Percentiles rank a stretch among this genome's conserved stretches.
Conservation (phyloP, 495 filamentous ascomycete genomes). For the Amorphotheca resinae region DNA sequence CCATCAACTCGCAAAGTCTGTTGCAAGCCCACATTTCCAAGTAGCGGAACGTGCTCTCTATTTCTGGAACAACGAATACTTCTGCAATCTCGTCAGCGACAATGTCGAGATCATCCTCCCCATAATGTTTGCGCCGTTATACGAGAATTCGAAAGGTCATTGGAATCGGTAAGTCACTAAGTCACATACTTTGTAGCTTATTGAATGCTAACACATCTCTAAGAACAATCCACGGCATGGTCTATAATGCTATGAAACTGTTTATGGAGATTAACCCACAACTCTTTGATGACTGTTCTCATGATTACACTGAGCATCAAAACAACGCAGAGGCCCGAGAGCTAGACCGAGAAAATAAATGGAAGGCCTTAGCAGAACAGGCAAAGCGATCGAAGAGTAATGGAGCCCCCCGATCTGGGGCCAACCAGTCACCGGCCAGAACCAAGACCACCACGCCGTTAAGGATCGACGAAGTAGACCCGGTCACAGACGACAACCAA, state of each 20-base stretch:
- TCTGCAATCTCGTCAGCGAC: slow-evolving; percentile 98
- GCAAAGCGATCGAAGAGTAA: slow-evolving; percentile 48
- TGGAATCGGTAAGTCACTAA: slow-evolving; percentile 93
- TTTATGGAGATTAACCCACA: slow-evolving; percentile 99
- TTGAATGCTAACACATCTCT: slow-evolving; percentile 9
- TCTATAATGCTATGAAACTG: slow-evolving; percentile 99
- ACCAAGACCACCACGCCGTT: slow-evolving; percentile 31
- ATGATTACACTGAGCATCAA: slow-evolving; percentile 95
- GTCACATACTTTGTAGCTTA: too few species aligned
- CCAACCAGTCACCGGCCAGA: slow-evolving; percentile 26
- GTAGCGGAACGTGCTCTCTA: slow-evolving; percentile 95
- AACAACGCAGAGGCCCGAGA: slow-evolving; percentile 73
- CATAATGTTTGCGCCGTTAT: slow-evolving; percentile 98
- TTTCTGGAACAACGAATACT: slow-evolving; percentile 99
- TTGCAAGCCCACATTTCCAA: slow-evolving; percentile 98
- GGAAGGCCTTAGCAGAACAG: slow-evolving; percentile 73
- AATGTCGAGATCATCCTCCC: slow-evolving; percentile 97
- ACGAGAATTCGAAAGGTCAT: slow-evolving; percentile 98
- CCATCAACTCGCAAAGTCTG: slow-evolving; percentile 92
- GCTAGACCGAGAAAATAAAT: slow-evolving; percentile 63
- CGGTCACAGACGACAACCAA: slow-evolving; percentile 62
- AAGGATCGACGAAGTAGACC: slow-evolving; percentile 51
- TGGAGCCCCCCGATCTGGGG: slow-evolving; percentile 21
- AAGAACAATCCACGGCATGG: slow-evolving; percentile 99
- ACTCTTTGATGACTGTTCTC: slow-evolving; percentile 96